Base-by-base conservation (phyloP, 2,329 filamentous ascomycete species). In the Paramyrothecium sp. region DNA sequence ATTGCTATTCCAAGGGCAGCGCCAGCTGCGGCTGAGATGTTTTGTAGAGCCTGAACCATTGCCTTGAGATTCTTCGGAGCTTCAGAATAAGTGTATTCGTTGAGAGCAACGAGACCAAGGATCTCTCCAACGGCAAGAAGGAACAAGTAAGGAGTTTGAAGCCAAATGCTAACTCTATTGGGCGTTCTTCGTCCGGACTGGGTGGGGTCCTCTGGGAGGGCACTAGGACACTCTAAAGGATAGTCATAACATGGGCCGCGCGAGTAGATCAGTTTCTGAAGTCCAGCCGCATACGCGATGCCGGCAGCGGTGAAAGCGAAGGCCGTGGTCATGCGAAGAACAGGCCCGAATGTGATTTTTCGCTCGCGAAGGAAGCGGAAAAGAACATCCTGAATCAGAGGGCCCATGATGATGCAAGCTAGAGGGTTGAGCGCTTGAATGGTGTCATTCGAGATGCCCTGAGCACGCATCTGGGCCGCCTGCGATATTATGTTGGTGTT, bases 401-500 rank as follows among this genome's bases (percentile, higher is more conserved):
- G 54, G 1, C 30, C 81, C 12, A 75, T 68, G 16, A 64, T 54
- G 52, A 68, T 65, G 47, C 64, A 75, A 65, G 75, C 77, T 58
- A 84, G 76, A 2, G 80, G 79, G 61, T 82, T 83, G 38, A 84
- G 56, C 17, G 75, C 49, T 3, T 81, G 75, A 59, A 79, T 72
- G 26, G 81, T 68, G 66, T 84, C 81, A 65, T 84, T 84, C 17
- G 80, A 78, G 3, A 82, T 70, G 38, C 79, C 79, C 56, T 78
- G 68, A 3, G 78, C 72, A 13, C 69, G 59, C 79, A 83, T 81
- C 53, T 75, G 77, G 2, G 74, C 74, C 20, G 78, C 80, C 66
- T 85, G 82, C 19, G 80, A 79, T 58, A 83, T 79, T 63, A 85
- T 72, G 70, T 85, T 85, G 67, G 78, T 77, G 61, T 79, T 79